These are phyloP conservation scores for Mortierella antarctica DNA, from an alignment of 192 early-diverging fungal genomes.

Conservation along the genomic window DNA sequence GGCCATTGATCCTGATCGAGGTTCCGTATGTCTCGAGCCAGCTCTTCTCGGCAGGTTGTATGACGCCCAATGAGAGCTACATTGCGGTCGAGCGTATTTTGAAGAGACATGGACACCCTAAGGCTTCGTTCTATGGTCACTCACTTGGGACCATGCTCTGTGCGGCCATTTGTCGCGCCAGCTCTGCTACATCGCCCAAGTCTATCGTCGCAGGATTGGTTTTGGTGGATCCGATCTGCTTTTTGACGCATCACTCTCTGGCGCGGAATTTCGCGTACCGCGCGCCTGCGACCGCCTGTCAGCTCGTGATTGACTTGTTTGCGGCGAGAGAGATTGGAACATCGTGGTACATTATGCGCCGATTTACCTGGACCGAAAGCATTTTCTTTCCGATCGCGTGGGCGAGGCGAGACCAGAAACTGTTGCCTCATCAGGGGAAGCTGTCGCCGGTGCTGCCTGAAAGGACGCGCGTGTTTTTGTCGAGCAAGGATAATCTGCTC, in stretches of 20 bases:
- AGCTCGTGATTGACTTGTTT: conserved; percentile 68
- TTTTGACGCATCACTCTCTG: conserved; percentile 69
- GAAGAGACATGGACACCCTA: conserved; percentile 52
- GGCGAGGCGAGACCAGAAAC: conserved; percentile 7
- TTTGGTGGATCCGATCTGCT: conserved; percentile 75
- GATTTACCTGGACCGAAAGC: conserved; percentile 63
- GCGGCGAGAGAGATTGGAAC: conserved; percentile 71
- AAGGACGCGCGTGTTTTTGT: conserved; percentile 55
- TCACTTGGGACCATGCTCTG: conserved; percentile 69
- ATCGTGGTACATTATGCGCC: conserved; percentile 65
- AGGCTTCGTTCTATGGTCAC: conserved; percentile 72
- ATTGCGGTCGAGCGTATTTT: conserved; percentile 67
- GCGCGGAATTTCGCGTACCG: conserved; percentile 69
- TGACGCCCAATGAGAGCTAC: conserved; percentile 62
- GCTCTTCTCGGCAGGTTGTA: conserved; percentile 60
- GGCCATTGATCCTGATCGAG: conserved; percentile 61
- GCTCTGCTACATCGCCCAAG: conserved; percentile 15
- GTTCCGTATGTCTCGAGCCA: conserved; percentile 74
- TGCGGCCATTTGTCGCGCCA: conserved; percentile 65
- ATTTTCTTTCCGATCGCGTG: conserved; percentile 51
- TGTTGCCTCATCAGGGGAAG: conserved; percentile 8
- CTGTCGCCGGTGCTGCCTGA: conserved; percentile 27
- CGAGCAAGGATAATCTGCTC: conserved; percentile 58
- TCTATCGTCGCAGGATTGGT: conserved; percentile 63
- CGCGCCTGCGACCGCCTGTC: conserved; percentile 38